A percentile compares a stretch with the other conserved stretches of the same genome.
Conservation (phyloP, 1,139 yeast genomes). For the Candida tetrigidarum region DNA sequence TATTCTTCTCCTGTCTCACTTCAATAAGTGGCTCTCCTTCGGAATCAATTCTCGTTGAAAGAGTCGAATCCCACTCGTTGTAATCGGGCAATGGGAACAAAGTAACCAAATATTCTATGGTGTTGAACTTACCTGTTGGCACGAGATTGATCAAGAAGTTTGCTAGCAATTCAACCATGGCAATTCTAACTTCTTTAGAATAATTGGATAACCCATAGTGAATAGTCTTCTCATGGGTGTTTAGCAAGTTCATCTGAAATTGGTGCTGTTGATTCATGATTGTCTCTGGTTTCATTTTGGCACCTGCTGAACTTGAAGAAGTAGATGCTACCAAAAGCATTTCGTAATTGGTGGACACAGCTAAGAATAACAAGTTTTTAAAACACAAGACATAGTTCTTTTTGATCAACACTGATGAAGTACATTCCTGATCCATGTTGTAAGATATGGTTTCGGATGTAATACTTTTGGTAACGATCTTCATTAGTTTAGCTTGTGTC, state of each 20-base stretch:
- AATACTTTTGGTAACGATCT: conserved; percentile 36
- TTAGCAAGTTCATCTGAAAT: conserved; percentile 36
- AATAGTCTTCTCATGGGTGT: conserved; percentile 35
- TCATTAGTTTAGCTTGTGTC: conserved; percentile 39
- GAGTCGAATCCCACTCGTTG: conserved; percentile 27
- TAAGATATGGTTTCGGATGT: conserved; percentile 21
- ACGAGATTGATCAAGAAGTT: conserved; percentile 40
- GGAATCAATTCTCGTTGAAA: conserved; percentile 18
- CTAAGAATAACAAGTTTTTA: conserved; percentile 37
- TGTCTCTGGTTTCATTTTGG: conserved; percentile 48
- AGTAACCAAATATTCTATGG: conserved; percentile 38
- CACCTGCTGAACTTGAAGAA: conserved; percentile 40
- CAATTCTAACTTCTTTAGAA: conserved; percentile 41
- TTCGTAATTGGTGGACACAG: conserved; percentile 44
- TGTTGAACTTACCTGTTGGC: conserved; percentile 43
- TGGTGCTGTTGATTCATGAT: conserved; percentile 47
- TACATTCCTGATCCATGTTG: conserved; percentile 22
- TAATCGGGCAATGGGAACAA: conserved; percentile 34
- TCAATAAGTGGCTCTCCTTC: conserved; percentile 24
- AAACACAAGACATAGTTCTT: conserved; percentile 38
- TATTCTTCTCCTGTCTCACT: conserved; percentile 26
- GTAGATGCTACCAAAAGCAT: conserved; percentile 39
- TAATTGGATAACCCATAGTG: conserved; percentile 36
- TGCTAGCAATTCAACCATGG: conserved; percentile 42
- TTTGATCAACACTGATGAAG: conserved; percentile 30